These are phyloP conservation scores for Aspergillus sp. DNA, from an alignment of 2,329 filamentous ascomycete species.

Conservation along the genomic window DNA sequence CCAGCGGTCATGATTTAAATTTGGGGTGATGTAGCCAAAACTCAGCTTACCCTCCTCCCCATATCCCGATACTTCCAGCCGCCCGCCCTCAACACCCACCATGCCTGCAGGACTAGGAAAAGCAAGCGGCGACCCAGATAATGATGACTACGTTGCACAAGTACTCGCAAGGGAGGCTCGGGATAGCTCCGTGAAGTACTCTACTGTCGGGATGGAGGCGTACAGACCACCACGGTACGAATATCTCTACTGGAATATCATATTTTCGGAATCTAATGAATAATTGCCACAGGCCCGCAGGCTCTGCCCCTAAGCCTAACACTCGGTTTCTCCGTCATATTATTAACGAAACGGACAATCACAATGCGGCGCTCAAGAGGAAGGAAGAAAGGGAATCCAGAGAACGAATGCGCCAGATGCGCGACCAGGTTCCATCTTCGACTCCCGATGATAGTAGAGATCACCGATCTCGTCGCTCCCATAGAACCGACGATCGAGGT, in stretches of 20 bases:
- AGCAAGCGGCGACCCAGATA: conserved; percentile 47
- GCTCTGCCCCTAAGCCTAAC: conserved; percentile 79
- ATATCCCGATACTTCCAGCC: not conserved
- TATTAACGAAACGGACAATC: conserved; percentile 80
- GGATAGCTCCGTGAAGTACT: conserved; percentile 71
- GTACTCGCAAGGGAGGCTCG: conserved; percentile 79
- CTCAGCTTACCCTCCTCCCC: not conserved
- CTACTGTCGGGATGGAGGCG: conserved; percentile 70
- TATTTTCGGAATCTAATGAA: conserved; percentile 4
- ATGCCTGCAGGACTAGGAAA: conserved; percentile 28
- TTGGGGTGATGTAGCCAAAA: conserved; percentile 4
- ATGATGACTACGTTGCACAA: conserved; percentile 65
- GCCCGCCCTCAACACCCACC: conserved; percentile 10
- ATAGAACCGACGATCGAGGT: conserved; percentile 17
- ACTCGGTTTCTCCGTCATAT: conserved; percentile 86
- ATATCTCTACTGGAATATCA: not conserved
- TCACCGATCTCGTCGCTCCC: conserved; percentile 14
- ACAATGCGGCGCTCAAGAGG: conserved; percentile 83
- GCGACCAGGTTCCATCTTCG: conserved; percentile 35
- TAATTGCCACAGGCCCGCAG: conserved; percentile 53
- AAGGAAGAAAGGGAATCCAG: conserved; percentile 80
- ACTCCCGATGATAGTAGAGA: conserved; percentile 37
- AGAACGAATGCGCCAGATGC: conserved; percentile 64
- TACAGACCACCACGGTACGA: conserved; percentile 57
- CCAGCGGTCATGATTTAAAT: not conserved